Percentiles rank a stretch among this genome's conserved stretches.
Conservation (phyloP, 306 rosid species). For the Quercus rubra region DNA sequence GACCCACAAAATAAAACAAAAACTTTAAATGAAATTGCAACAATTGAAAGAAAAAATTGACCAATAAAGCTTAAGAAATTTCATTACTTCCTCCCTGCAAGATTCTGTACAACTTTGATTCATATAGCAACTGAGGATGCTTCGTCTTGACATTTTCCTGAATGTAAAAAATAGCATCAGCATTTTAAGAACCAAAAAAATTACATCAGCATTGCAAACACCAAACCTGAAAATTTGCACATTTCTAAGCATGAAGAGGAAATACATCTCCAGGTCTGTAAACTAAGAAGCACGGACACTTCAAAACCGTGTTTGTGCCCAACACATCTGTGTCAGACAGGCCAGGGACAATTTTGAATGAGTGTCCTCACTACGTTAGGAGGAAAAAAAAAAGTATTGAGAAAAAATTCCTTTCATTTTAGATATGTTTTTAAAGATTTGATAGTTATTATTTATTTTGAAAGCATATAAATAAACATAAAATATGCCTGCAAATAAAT, state of each 20-base stretch:
- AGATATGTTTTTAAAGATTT: no score
- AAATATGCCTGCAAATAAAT: no score
- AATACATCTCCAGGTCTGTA: not conserved
- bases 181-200: not conserved
- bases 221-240: not conserved
- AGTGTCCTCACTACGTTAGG: no score
- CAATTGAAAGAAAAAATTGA: not conserved
- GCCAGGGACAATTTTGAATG: no score
- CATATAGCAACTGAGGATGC: constrained; percentile 95
- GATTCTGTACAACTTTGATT: constrained; percentile 92
- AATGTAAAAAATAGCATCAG: constrained; percentile 18
- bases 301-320: no score
- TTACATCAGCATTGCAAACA: not conserved
- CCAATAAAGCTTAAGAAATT: not conserved
- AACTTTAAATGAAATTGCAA: not conserved
- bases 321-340: no score
- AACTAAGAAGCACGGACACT: no score
- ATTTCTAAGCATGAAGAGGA: not conserved
- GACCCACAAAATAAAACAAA: not conserved
- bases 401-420: no score
- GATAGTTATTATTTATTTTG: no score
- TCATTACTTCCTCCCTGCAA: constrained; percentile 95
- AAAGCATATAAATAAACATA: no score
- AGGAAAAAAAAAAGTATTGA: no score
- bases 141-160: constrained; percentile 97